A percentile compares a stretch with the other conserved stretches of the same genome.
phyloP scores from a whole-genome alignment of 345 rosid species.

The Aquilaria sinensis region DNA sequence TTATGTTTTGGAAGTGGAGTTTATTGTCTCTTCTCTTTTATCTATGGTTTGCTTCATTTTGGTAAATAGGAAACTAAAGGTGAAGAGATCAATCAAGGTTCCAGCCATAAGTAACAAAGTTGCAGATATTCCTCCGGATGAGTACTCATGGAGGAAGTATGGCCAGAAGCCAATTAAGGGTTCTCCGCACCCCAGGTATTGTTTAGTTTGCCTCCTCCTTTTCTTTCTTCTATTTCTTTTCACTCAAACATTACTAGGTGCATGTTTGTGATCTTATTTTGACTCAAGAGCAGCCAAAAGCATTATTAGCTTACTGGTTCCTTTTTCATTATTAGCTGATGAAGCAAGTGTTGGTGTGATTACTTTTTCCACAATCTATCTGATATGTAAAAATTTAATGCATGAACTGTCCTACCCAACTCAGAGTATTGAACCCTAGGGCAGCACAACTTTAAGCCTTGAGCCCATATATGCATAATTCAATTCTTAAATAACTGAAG shows the following conservation, averaged over 20 bases:
- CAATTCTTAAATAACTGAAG: too few relatives aligned
- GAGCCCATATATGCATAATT: too few relatives aligned
- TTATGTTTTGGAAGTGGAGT: neutral
- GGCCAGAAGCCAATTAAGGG: slow-evolving; percentile 88
- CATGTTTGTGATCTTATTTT: too few relatives aligned
- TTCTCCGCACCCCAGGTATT: slow-evolving; percentile 77
- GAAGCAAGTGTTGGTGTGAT: neutral
- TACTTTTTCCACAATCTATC: too few relatives aligned
- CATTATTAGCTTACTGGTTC: too few relatives aligned
- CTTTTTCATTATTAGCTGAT: neutral
- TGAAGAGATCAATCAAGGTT: slow-evolving; percentile 68
- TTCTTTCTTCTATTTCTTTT: neutral
- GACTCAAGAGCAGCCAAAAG: too few relatives aligned
- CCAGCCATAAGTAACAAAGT: slow-evolving; percentile 85
- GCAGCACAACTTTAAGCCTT: too few relatives aligned
- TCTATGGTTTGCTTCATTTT: neutral
- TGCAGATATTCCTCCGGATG: slow-evolving; percentile 85
- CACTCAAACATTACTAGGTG: neutral
- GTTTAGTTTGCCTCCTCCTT: neutral
- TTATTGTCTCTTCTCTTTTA: neutral
- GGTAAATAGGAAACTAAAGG: slow-evolving; percentile 45
- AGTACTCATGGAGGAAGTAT: slow-evolving; percentile 80
- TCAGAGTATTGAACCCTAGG: too few relatives aligned
- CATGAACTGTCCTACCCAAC: too few relatives aligned
- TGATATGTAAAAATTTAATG: too few relatives aligned